phyloP scores from a whole-genome alignment of 2,329 filamentous ascomycete genomes.

The Xylaria sp. region DNA sequence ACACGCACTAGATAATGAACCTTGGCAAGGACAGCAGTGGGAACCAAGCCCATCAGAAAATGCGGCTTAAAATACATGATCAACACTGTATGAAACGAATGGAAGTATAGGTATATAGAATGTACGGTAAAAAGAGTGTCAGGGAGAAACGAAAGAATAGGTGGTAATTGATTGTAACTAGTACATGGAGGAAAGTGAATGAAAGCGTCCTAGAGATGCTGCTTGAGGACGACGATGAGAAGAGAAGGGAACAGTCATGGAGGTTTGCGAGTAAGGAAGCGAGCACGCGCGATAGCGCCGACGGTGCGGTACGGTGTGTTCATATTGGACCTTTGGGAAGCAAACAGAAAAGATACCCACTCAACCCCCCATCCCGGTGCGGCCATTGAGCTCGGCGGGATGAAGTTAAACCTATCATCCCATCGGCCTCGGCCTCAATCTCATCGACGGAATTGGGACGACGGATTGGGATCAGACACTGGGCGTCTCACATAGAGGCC shows the following conservation, averaged over 20 bases:
- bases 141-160: slow-evolving; percentile 7
- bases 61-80: slow-evolving; percentile 33
- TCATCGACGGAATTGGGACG: neutral
- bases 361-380: too few relatives aligned
- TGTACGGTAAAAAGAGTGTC: slow-evolving; percentile 4
- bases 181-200: neutral
- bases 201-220: neutral
- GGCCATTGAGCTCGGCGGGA: too few relatives aligned
- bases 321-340: slow-evolving; percentile 14
- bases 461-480: slow-evolving; percentile 20
- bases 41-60: slow-evolving; percentile 25
- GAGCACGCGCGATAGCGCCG: slow-evolving; percentile 8
- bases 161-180: slow-evolving; percentile 1
- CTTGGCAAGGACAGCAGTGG: slow-evolving; percentile 28
- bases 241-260: slow-evolving; percentile 7
- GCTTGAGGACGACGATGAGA: neutral
- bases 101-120: too few relatives aligned
- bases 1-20: slow-evolving; percentile 35
- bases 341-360: neutral
- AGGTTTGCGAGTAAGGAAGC: slow-evolving; percentile 18
- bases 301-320: neutral
- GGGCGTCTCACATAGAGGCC: slow-evolving; percentile 19
- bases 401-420: neutral
- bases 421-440: slow-evolving; percentile 2
- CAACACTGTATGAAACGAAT: slow-evolving; percentile 25